These are phyloP conservation scores for Podospora tetraspora DNA, from an alignment of 495 filamentous ascomycete genomes.

Conservation along the genomic window DNA sequence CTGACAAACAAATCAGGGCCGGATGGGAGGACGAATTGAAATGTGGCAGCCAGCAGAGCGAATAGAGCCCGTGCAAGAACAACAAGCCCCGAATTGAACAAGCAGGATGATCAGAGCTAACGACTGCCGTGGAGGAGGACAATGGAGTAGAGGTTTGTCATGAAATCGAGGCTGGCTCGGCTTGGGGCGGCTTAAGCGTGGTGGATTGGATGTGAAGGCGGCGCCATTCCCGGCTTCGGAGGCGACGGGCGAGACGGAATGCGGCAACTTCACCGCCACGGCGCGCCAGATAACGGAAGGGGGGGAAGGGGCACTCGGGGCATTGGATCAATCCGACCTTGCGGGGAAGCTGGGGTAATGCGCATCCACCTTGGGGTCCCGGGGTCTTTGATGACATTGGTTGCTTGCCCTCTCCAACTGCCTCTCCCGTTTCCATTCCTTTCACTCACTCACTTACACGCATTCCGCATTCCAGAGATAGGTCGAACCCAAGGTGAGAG, in stretches of 20 bases:
- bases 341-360: constrained; percentile 12
- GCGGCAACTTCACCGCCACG: background rate
- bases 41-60: too few species aligned
- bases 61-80: too few species aligned
- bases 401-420: background rate
- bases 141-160: background rate
- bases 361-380: background rate
- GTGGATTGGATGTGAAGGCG: background rate
- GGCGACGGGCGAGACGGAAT: background rate
- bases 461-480: background rate
- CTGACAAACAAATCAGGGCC: too few species aligned
- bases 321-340: background rate
- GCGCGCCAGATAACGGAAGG: background rate
- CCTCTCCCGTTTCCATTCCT: background rate
- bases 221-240: background rate
- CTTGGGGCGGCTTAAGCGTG: background rate
- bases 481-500: background rate
- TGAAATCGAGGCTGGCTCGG: background rate
- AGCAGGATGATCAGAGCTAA: background rate
- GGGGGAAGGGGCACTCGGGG: background rate
- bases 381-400: background rate
- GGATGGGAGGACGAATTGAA: too few species aligned
- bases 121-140: background rate
- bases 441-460: background rate
- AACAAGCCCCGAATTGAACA: background rate